A percentile compares a stretch with the other conserved stretches of the same genome.
Evolutionary conservation across 2,329 filamentous ascomycete species (phyloP).

Genomic region (Pseudogymnoascus sp.): DNA sequence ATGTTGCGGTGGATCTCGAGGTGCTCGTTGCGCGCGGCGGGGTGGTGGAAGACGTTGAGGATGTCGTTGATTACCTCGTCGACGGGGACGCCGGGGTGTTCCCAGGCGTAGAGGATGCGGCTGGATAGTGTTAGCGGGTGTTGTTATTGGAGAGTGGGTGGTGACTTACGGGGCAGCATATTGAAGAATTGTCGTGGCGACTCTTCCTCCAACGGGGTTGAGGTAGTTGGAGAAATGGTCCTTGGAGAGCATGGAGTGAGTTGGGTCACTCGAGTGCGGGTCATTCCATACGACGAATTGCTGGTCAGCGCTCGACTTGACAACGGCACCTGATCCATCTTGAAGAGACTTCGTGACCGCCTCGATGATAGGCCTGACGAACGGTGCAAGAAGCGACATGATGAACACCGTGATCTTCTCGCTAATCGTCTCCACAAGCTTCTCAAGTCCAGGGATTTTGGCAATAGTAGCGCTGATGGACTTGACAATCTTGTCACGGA

Average conservation of each 20-base stretch:
- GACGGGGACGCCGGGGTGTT: constrained; percentile 74
- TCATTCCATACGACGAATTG: constrained; percentile 78
- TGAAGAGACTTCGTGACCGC: constrained; percentile 79
- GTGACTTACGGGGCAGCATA: constrained; percentile 78
- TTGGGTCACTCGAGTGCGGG: constrained; percentile 66
- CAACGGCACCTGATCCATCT: constrained; percentile 68
- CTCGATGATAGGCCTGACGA: constrained; percentile 84
- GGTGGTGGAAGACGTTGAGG: constrained; percentile 81
- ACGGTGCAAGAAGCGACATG: constrained; percentile 82
- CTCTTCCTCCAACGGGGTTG: constrained; percentile 67
- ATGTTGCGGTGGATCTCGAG: constrained; percentile 79
- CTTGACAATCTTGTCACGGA: constrained; percentile 89
- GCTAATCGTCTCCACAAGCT: constrained; percentile 85
- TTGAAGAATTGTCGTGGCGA: constrained; percentile 69
- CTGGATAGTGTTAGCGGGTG: constrained; percentile 32
- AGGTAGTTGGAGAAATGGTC: constrained; percentile 76
- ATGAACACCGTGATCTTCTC: constrained; percentile 91
- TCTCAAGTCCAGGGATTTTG: constrained; percentile 85
- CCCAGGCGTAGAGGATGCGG: constrained; percentile 85
- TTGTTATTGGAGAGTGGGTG: neutral
- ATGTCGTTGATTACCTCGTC: constrained; percentile 79
- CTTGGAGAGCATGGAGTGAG: constrained; percentile 75
- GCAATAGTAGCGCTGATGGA: constrained; percentile 77
- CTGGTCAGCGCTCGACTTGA: constrained; percentile 60
- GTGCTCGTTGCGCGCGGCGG: constrained; percentile 66